Base-by-base conservation (phyloP, 1,284 basidiomycete genomes). In the Cutaneotrichosporon daszewskae region DNA sequence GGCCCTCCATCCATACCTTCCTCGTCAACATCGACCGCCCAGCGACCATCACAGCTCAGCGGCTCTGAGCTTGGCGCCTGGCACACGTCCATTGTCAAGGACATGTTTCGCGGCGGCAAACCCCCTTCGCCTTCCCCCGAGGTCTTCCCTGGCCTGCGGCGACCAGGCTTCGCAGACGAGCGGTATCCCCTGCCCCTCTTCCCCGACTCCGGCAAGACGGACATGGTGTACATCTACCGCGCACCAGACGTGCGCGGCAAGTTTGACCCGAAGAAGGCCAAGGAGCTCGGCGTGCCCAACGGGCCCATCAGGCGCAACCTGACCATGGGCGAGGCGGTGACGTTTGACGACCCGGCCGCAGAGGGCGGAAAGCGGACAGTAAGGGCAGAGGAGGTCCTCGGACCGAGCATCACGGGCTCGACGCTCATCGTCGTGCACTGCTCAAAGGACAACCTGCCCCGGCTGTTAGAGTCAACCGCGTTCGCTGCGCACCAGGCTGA, bases 211-310 rank as follows among this genome's bases (percentile, higher is more conserved):
- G 57, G 54, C 6, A 49, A 55, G 10, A 64, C 61, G 4, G 60
- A 68, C 18, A 63, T 72, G 49, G 69, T 72, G 18, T 95, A 91
- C 64, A 76, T 92, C 19, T 68, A 84, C 32, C 76, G 87, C 37
- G 87, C 88, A 0, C 86, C 89, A 0, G 75, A 75, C 3, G 74
- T 83, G 28, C 80, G 88, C 3, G 91, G 91, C n/a, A 89, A 87
- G 67, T 94, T 97, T 60, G 79, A 94, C 52, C 80, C 71, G 0
- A 69, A 71, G 45, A 82, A 79, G 52, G 87, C 90, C 0, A 62
- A 74, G 6, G 77, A 72, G 25, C 74, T 90, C 1, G 83, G 84
- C 9, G 74, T 97, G 3, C 76, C 78, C 2, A 72, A 72, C 2
- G 85, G 87, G 4, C 76, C 75, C 3, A 48, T 72, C 3, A 68